Base-by-base conservation (phyloP, 345 rosid species). In the Ceriops decandra region DNA sequence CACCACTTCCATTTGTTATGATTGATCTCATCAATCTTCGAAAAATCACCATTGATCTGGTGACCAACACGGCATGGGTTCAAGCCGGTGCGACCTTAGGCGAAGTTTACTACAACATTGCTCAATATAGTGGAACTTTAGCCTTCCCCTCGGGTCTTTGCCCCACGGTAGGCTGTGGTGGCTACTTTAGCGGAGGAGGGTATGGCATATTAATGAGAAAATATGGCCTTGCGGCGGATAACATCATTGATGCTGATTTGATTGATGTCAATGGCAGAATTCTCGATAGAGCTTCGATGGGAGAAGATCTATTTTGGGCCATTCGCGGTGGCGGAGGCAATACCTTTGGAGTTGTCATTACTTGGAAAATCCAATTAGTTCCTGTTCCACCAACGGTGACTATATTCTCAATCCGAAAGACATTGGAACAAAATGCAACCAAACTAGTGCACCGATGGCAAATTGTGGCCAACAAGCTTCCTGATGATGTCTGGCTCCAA, bases 261-360 rank as follows among this genome's bases (percentile, higher is more conserved):
- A 56, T 72, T 1, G 65, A 64, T 51, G 69, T 30, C 2, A 24
- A 72, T n/a, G 75, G 70, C 0, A 57, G 33, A 47, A 5, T 72
- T 11, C 65, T 64, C 35, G 66, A 72, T 10, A 42, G 75, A 49
- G 60, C 52, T 31, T 72, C 69, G 0, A 65, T 72, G 75, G 75
- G 70, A 26, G 75, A 72, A 32, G 75, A 72, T 65, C 70, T 72
- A 5, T 72, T 72, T 15, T 72, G 75, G 75, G 75, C 75, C 28
- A 58, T 72, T 24, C 36, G 60, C 59, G 75, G 75, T 4, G 75
- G 75, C 17, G 75, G 75, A 57, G 75, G 69, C 4, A 68, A 68
- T 26, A 72, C 69, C 10, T 72, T 64, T 20, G 75, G 75, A 16
- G 69, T 72, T 5, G 60, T 72, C 19, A 1, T 64, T n/a, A 35